These are phyloP conservation scores for Quercus parvula DNA, from an alignment of 306 rosid genomes.

Conservation along the genomic window DNA sequence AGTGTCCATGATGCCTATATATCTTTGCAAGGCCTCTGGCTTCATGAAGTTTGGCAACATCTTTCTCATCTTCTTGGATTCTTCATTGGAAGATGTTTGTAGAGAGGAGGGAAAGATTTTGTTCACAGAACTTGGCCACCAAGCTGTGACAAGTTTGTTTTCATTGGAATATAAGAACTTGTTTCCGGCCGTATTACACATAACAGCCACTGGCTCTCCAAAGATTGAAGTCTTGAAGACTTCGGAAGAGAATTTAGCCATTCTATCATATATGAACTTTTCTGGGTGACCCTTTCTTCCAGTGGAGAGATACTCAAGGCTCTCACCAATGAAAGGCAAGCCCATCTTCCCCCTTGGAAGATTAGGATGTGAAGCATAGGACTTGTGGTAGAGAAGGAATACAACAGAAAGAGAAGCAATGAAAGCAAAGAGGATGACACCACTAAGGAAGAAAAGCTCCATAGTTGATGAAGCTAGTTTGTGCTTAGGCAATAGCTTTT, in stretches of 20 bases:
- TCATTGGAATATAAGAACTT: slow-evolving; percentile 10
- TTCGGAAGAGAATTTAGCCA: neutral
- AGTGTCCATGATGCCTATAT: slow-evolving; percentile 11
- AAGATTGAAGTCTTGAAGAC: slow-evolving; percentile 9
- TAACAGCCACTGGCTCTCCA: neutral
- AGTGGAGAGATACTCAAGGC: neutral
- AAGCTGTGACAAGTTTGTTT: neutral
- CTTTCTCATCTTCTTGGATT: neutral
- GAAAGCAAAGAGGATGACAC: neutral
- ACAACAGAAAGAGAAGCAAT: neutral
- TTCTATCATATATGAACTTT: slow-evolving; percentile 1
- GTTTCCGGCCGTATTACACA: neutral
- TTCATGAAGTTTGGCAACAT: slow-evolving; percentile 4
- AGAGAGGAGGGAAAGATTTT: slow-evolving; percentile 12
- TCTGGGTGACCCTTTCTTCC: slow-evolving; percentile 4
- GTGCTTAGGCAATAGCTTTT: too few species aligned
- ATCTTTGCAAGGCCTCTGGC: slow-evolving; percentile 11
- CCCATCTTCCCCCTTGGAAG: slow-evolving; percentile 1
- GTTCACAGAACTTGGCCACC: slow-evolving; percentile 15
- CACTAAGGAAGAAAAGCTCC: neutral
- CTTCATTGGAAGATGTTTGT: neutral
- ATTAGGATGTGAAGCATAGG: neutral
- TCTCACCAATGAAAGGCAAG: slow-evolving; percentile 6
- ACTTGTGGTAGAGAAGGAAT: slow-evolving; percentile 5
- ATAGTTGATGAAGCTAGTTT: too few species aligned